phyloP scores from a whole-genome alignment of 2,329 filamentous ascomycete species.

The Uncinocarpus reesii region DNA sequence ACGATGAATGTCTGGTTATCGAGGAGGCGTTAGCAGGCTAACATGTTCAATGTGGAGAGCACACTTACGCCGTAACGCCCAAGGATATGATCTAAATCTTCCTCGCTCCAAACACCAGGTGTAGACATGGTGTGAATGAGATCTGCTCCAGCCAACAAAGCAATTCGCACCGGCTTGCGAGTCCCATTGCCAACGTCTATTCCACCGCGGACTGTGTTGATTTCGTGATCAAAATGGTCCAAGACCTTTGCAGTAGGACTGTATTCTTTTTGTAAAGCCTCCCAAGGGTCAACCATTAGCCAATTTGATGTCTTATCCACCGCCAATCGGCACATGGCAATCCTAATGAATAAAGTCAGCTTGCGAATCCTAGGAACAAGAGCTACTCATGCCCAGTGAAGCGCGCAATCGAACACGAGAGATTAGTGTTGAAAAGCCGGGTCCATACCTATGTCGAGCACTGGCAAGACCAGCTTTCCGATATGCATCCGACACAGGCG shows the following conservation, averaged over 20 bases:
- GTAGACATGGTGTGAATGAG: conserved; percentile 64
- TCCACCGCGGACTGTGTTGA: conserved; percentile 68
- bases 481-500: conserved; percentile 64
- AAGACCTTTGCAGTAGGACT: conserved; percentile 80
- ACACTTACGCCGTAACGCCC: conserved; percentile 56
- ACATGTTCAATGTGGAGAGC: background rate
- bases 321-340: conserved; percentile 79
- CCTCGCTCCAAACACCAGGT: conserved; percentile 65
- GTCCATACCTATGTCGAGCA: conserved; percentile 52
- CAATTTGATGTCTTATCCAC: conserved; percentile 61
- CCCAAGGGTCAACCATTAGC: conserved; percentile 83
- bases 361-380: background rate
- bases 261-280: conserved; percentile 75
- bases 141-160: conserved; percentile 70
- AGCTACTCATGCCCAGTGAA: too few species aligned
- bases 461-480: conserved; percentile 71
- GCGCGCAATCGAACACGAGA: too few species aligned
- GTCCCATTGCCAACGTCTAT: conserved; percentile 57
- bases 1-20: conserved; percentile 56
- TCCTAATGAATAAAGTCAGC: conserved; percentile 31
- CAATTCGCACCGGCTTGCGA: conserved; percentile 60
- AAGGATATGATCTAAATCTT: conserved; percentile 80
- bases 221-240: conserved; percentile 83
- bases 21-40: too few species aligned
- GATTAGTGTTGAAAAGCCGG: too few species aligned